Conservation (phyloP, 1,139 yeast genomes). For the Suhomyces kunorum region DNA sequence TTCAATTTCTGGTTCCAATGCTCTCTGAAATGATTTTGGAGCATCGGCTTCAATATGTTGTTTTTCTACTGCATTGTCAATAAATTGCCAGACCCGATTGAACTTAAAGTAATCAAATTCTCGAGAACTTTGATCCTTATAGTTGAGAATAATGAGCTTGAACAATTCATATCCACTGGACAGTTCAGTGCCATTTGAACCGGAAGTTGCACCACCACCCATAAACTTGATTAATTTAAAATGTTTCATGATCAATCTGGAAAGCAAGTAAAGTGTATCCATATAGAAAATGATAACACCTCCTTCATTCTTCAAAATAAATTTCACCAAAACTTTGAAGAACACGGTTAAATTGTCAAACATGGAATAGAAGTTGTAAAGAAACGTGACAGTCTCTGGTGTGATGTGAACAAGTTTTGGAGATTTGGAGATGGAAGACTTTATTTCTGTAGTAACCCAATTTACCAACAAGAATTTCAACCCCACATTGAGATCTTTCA, state of each 20-base stretch:
- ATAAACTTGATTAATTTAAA: conserved; percentile 40
- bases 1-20: conserved; percentile 1
- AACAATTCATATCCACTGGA: conserved; percentile 39
- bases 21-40: background rate
- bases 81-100: conserved; percentile 39
- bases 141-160: conserved; percentile 34
- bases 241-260: conserved; percentile 38
- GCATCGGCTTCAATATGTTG: conserved; percentile 1
- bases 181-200: background rate
- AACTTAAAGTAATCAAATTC: conserved; percentile 40
- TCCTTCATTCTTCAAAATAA: conserved; percentile 43
- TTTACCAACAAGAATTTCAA: conserved; percentile 45
- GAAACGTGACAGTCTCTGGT: conserved; percentile 32
- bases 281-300: conserved; percentile 43
- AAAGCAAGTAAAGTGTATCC: conserved; percentile 42
- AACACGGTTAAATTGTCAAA: conserved; percentile 45
- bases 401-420: conserved; percentile 42
- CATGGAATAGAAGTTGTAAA: conserved; percentile 36
- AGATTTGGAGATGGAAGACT: conserved; percentile 31
- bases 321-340: conserved; percentile 40
- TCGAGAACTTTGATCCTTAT: conserved; percentile 36
- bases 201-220: conserved; percentile 19
- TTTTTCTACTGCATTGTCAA: conserved; percentile 34
- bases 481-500: conserved; percentile 38
- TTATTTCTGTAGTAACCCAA: conserved; percentile 45